Evolutionary conservation across 805 yeast species (phyloP).

Genomic region (Yarrowia alimentaria): DNA sequence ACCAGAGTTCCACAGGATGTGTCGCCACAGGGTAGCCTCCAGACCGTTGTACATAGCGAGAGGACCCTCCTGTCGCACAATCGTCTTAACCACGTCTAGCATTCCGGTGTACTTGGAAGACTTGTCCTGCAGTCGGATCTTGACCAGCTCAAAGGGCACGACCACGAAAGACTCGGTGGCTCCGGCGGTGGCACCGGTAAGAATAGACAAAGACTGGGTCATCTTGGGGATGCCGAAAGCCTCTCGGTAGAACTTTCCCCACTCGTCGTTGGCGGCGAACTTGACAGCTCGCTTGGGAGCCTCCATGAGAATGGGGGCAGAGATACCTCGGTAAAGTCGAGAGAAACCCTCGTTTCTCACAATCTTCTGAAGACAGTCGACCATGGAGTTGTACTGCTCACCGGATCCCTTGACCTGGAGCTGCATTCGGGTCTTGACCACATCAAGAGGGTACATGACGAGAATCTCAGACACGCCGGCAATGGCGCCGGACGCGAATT

Average conservation of each 20-base stretch:
- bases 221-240: conserved; percentile 65
- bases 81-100: conserved; percentile 72
- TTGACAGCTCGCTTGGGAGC: conserved; percentile 99
- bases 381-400: conserved; percentile 75
- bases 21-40: conserved; percentile 98
- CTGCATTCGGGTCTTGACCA: conserved; percentile 95
- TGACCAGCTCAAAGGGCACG: conserved; percentile 95
- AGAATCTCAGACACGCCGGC: conserved; percentile 97
- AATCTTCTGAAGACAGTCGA: conserved; percentile 81
- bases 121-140: conserved; percentile 90
- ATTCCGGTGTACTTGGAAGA: conserved; percentile 80
- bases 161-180: conserved; percentile 95
- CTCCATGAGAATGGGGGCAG: conserved; percentile 97
- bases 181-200: conserved; percentile 98
- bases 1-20: conserved; percentile 95
- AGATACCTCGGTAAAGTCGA: conserved; percentile 86
- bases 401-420: conserved; percentile 60
- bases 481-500: conserved; percentile 86
- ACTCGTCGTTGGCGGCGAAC: conserved; percentile 96
- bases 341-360: conserved; percentile 80
- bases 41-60: conserved; percentile 88
- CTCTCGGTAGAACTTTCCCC: conserved; percentile 79
- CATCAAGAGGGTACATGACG: conserved; percentile 95
- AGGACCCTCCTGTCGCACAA: conserved; percentile 71
- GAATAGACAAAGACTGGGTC: conserved; percentile 79